Evolutionary conservation across 768 basidiomycete species (phyloP).

Genomic region (Chalciporus chontae): DNA sequence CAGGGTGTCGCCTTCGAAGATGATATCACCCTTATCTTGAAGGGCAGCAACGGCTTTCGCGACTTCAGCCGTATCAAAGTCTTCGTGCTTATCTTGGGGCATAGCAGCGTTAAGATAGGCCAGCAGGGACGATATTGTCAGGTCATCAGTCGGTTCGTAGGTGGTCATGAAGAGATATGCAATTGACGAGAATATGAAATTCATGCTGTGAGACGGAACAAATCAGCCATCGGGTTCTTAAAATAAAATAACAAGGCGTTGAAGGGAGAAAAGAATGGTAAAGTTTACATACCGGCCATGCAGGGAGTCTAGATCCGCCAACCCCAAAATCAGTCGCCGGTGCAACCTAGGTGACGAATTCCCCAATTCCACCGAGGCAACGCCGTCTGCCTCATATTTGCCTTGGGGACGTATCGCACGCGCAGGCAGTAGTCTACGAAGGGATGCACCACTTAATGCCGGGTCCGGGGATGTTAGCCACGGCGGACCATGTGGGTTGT

Average conservation of each 20-base stretch:
- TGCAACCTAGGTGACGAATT: slow-evolving; percentile 18
- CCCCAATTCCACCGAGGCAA: slow-evolving; percentile 13
- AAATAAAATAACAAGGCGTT: neutral
- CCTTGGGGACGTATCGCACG: slow-evolving; percentile 28
- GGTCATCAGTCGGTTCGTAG: slow-evolving; percentile 61
- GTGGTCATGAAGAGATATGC: slow-evolving; percentile 65
- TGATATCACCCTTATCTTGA: slow-evolving; percentile 45
- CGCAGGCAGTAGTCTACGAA: slow-evolving; percentile 21
- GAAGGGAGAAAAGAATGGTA: neutral
- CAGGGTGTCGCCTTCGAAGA: slow-evolving; percentile 49
- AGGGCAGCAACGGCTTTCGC: slow-evolving; percentile 44
- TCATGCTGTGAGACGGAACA: slow-evolving; percentile 36
- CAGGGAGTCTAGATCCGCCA: slow-evolving; percentile 61
- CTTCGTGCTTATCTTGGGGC: slow-evolving; percentile 76
- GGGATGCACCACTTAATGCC: slow-evolving; percentile 1
- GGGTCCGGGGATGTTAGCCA: slow-evolving; percentile 22
- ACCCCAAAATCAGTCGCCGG: slow-evolving; percentile 27
- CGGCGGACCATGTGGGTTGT: slow-evolving; percentile 18
- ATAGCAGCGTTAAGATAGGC: slow-evolving; percentile 74
- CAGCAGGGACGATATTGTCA: slow-evolving; percentile 65
- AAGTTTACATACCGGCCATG: slow-evolving; percentile 51
- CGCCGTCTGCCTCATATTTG: slow-evolving; percentile 24
- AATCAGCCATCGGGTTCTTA: slow-evolving; percentile 8
- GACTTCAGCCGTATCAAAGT: slow-evolving; percentile 76
- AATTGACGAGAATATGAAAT: slow-evolving; percentile 60